These are phyloP conservation scores for Starmerella etchellsii DNA, from an alignment of 805 yeast genomes.

Conservation along the genomic window DNA sequence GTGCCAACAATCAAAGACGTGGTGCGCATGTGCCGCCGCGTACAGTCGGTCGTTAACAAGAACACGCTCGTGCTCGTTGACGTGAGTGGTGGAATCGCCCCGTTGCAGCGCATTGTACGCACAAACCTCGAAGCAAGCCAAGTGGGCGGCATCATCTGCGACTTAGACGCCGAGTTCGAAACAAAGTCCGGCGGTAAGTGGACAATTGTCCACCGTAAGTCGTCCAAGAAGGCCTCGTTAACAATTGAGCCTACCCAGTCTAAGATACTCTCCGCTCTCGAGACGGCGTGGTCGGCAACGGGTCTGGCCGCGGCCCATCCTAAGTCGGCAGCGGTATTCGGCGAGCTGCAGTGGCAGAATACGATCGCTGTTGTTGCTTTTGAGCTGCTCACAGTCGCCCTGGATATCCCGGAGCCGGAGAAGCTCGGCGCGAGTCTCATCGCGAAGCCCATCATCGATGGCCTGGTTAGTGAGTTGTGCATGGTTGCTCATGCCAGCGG, in stretches of 20 bases:
- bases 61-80: slow-evolving; percentile 20
- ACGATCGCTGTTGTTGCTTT: slow-evolving; percentile 69
- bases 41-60: slow-evolving; percentile 17
- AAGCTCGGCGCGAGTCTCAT: slow-evolving; percentile 52
- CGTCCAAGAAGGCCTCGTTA: no score
- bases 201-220: slow-evolving; percentile 11
- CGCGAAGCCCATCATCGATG: slow-evolving; percentile 75
- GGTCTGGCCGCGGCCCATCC: slow-evolving; percentile 15
- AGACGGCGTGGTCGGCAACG: slow-evolving; percentile 13
- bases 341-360: slow-evolving; percentile 59
- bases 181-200: slow-evolving; percentile 3
- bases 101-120: slow-evolving; percentile 21
- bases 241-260: slow-evolving; percentile 17
- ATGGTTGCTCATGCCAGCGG: slow-evolving; percentile 49
- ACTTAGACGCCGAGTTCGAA: slow-evolving; percentile 18
- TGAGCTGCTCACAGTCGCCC: slow-evolving; percentile 59
- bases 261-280: slow-evolving; percentile 8
- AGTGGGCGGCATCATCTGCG: slow-evolving; percentile 20
- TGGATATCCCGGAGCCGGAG: slow-evolving; percentile 56
- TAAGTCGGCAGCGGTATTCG: slow-evolving; percentile 42
- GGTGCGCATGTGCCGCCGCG: slow-evolving; percentile 21
- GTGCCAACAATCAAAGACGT: slow-evolving; percentile 22
- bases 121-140: slow-evolving; percentile 12
- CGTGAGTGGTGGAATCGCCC: slow-evolving; percentile 20
- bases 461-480: slow-evolving; percentile 61